Conservation (phyloP, 139 green algal species). For the Edaphochlamys debaryana region DNA sequence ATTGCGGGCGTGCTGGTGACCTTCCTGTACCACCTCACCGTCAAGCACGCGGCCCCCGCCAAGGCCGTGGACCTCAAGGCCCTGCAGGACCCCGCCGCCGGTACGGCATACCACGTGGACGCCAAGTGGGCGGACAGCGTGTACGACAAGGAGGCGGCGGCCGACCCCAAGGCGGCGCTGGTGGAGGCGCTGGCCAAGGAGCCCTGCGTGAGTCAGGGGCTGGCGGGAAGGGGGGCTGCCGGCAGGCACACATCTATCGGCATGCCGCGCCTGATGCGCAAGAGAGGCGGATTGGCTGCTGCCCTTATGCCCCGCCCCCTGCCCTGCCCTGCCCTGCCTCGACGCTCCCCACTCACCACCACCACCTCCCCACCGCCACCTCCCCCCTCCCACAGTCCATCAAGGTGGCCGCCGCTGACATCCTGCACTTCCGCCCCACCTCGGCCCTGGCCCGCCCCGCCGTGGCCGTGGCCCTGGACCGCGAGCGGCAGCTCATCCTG, state of each 20-base stretch:
- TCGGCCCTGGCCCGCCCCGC: background rate
- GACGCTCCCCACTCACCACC: too few species aligned
- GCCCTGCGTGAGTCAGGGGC: background rate
- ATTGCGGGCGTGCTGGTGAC: background rate
- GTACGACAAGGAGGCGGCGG: background rate
- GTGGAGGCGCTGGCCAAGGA: background rate
- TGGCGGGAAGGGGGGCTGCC: background rate
- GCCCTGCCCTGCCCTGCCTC: too few species aligned
- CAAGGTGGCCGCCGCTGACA: background rate
- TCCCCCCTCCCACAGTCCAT: background rate
- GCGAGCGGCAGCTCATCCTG: background rate
- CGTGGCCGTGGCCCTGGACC: background rate
- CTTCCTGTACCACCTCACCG: background rate
- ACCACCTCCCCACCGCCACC: too few species aligned
- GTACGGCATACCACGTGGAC: background rate
- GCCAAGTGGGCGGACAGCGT: conserved; percentile 2
- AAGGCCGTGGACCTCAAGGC: background rate
- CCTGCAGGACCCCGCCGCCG: background rate
- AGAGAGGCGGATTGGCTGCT: background rate
- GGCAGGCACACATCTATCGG: too few species aligned
- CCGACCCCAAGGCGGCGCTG: background rate
- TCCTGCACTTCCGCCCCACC: background rate
- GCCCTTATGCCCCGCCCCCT: background rate
- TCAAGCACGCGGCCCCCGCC: background rate
- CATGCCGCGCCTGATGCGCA: too few species aligned